These are phyloP conservation scores for Thraustotheca clavata DNA, from an alignment of 352 stramenopile species.

Conservation along the genomic window DNA sequence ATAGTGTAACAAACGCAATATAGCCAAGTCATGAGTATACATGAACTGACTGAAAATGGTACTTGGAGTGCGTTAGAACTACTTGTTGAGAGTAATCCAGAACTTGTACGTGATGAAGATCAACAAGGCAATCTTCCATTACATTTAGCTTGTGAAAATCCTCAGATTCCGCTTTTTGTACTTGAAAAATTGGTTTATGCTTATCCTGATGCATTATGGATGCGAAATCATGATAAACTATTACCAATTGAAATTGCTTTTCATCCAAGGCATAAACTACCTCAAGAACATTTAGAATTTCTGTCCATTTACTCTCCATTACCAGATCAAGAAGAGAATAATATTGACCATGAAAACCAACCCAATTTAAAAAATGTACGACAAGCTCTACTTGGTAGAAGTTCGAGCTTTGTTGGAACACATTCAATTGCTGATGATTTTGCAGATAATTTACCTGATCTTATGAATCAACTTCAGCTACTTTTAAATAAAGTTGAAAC, in stretches of 20 bases:
- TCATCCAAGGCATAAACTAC: background rate
- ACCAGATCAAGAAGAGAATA: background rate
- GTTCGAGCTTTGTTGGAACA: background rate
- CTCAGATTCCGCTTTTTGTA: background rate
- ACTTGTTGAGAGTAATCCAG: background rate
- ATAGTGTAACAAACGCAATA: too few species aligned
- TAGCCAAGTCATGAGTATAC: too few species aligned
- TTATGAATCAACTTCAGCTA: conserved; percentile 51
- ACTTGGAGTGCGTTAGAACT: conserved; percentile 1
- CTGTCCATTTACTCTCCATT: background rate
- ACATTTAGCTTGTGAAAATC: conserved; percentile 12
- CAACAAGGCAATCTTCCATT: conserved; percentile 3
- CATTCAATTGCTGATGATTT: background rate
- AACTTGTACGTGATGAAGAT: background rate
- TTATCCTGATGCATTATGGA: background rate
- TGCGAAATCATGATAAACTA: background rate
- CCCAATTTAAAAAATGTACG: background rate
- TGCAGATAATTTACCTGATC: conserved; percentile 37
- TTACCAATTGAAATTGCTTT: background rate
- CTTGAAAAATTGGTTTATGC: background rate
- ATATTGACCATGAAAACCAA: background rate
- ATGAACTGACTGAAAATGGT: too few species aligned
- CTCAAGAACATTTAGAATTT: background rate
- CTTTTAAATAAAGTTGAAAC: conserved; percentile 57
- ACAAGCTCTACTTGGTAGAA: background rate